Base-by-base conservation (phyloP, 345 rosid species). In the Anacardium occidentale region DNA sequence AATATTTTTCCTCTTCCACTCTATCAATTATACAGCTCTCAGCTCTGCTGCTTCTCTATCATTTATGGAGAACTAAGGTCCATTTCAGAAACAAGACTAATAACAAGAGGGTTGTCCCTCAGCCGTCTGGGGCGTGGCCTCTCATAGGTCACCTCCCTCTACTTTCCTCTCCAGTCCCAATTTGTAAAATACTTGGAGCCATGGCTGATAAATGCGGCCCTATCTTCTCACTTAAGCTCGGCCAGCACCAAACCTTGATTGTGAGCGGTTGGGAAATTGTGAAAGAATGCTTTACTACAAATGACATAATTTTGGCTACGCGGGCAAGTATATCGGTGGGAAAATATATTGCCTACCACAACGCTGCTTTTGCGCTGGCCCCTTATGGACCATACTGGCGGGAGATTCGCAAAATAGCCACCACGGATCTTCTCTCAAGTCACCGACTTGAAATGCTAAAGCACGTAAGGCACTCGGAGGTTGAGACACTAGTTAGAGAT, bases 351-450 rank as follows among this genome's bases (percentile, higher is more conserved):
- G 92, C 92, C 17, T 89, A 91, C 64, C 77, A 85, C 70, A 78
- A 81, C 66, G 92, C 94, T 7, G 4, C 62, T 7, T 72, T 91
- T 2, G 75, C 84, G 5, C 25, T 91, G 10, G 85, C 83, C 11
- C 89, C 90, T 0, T 89, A 91, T 22, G 94, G 94, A 17, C 74
- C 78, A 20, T 87, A 89, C 37, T 91, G 94, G 94, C 88, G 92
- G 4, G 82, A 83, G 54, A 61, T 91, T 40, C 84, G 97, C 42
- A 89, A 86, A 74, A 68, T 89, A n/a, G 67, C 79, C 62, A 85
- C 85, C 42, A 70, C 83, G 18, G 81, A 91, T 75, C 87, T 89
- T 55, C 79, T 91, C 42, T 87, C 94, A 0, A 77, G 54, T 45
- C 83, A 79, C 60, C 76, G 92, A 22, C 72, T 87, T 5, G 86